These are phyloP conservation scores for Hypoxylon sp. DNA, from an alignment of 2,329 filamentous ascomycete genomes.

Conservation along the genomic window DNA sequence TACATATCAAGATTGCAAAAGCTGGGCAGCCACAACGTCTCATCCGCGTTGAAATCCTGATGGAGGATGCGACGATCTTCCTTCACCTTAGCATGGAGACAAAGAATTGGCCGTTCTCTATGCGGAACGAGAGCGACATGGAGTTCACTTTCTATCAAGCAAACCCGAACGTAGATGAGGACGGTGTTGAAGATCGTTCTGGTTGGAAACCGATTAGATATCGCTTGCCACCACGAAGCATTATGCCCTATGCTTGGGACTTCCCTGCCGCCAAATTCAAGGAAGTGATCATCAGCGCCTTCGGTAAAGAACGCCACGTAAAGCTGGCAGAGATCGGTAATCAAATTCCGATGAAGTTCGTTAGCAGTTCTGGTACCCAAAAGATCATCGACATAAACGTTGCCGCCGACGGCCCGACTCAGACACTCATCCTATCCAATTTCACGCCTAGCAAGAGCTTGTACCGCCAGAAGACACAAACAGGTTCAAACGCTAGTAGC, in stretches of 20 bases:
- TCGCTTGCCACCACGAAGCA: constrained; percentile 90
- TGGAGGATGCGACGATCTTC: constrained; percentile 96
- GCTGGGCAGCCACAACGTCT: constrained; percentile 90
- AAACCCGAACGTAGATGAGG: constrained; percentile 92
- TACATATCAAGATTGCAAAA: constrained; percentile 94
- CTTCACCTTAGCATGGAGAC: constrained; percentile 90
- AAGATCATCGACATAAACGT: constrained; percentile 98
- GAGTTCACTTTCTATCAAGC: constrained; percentile 98
- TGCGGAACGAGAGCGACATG: constrained; percentile 97
- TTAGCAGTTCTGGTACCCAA: constrained; percentile 75
- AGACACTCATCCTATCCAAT: constrained; percentile 93
- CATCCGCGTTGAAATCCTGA: constrained; percentile 87
- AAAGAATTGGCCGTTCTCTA: constrained; percentile 98
- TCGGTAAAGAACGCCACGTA: constrained; percentile 88
- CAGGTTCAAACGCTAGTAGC: constrained; percentile 65
- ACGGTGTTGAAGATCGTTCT: constrained; percentile 85
- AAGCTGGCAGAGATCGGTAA: constrained; percentile 98
- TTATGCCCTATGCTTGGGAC: constrained; percentile 99
- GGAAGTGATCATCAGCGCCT: constrained; percentile 86
- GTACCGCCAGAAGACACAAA: constrained; percentile 76
- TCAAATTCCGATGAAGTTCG: constrained; percentile 92
- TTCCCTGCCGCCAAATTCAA: constrained; percentile 98
- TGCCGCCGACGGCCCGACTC: constrained; percentile 93
- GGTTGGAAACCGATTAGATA: constrained; percentile 95
- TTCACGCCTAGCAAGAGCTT: constrained; percentile 94